A percentile compares a stretch with the other conserved stretches of the same genome.
Evolutionary conservation across 208 protist genomes (phyloP).

Genomic region (Angomonas ambiguus): DNA sequence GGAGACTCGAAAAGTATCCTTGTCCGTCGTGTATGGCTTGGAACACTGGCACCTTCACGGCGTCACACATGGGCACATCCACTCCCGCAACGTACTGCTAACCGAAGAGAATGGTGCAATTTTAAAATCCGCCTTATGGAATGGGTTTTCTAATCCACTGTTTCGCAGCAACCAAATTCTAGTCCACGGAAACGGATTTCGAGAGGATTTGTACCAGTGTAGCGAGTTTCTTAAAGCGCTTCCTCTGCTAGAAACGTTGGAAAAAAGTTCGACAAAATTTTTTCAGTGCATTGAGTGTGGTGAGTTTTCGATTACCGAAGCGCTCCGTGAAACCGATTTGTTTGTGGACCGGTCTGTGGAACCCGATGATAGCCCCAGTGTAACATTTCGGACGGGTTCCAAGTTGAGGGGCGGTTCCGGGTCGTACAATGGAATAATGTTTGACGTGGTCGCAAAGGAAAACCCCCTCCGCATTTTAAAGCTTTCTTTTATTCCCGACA

Average conservation of each 20-base stretch:
- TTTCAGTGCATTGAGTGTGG: conserved; percentile 22
- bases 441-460: conserved; percentile 80
- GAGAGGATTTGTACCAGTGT: conserved; percentile 65
- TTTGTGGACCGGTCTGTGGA: conserved; percentile 46
- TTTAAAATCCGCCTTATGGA: conserved; percentile 6
- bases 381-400: conserved; percentile 53
- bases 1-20: conserved; percentile 31
- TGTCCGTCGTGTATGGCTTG: conserved; percentile 59
- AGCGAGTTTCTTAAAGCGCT: conserved; percentile 41
- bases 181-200: conserved; percentile 29
- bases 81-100: conserved; percentile 70
- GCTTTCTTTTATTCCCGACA: conserved; percentile 79
- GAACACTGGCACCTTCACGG: conserved; percentile 88
- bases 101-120: conserved; percentile 14
- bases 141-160: conserved; percentile 40
- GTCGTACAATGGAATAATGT: conserved; percentile 90
- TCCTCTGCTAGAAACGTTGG: conserved; percentile 19
- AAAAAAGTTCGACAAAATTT: conserved; percentile 26
- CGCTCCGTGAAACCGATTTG: conserved; percentile 41
- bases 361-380: conserved; percentile 35
- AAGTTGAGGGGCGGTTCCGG: conserved; percentile 51
- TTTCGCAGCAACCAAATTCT: not conserved
- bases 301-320: conserved; percentile 34
- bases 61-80: conserved; percentile 61
- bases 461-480: conserved; percentile 60